phyloP scores from a whole-genome alignment of 108 stramenopile species.

The Cyclostephanos tholiformis region DNA sequence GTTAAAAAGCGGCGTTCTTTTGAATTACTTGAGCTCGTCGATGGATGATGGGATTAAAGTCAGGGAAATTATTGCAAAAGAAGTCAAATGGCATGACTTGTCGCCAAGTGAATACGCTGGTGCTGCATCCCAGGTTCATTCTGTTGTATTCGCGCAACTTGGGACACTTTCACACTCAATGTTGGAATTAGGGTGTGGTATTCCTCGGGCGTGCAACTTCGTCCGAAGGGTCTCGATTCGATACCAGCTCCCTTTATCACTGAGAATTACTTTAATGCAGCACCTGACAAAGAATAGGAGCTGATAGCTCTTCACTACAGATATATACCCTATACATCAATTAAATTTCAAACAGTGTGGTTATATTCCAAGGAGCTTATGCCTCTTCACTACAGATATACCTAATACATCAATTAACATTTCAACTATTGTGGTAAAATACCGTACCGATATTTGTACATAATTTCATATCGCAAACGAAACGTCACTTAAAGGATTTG shows the following conservation, averaged over 20 bases:
- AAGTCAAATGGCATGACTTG: slow-evolving; percentile 79
- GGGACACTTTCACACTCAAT: slow-evolving; percentile 76
- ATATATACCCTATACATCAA: too few relatives aligned
- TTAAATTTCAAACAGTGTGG: too few relatives aligned
- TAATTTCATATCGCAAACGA: too few relatives aligned
- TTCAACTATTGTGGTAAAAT: too few relatives aligned
- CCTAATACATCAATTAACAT: too few relatives aligned
- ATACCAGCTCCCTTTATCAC: slow-evolving; percentile 69
- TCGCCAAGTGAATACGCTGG: slow-evolving; percentile 54
- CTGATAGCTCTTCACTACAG: too few relatives aligned
- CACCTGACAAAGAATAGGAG: slow-evolving; percentile 26
- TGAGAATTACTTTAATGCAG: slow-evolving; percentile 68
- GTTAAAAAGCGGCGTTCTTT: slow-evolving; percentile 65
- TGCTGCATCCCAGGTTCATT: slow-evolving; percentile 79
- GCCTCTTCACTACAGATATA: too few relatives aligned
- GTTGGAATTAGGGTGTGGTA: slow-evolving; percentile 72
- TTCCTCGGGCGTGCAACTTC: slow-evolving; percentile 62
- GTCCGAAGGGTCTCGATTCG: slow-evolving; percentile 69
- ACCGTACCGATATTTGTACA: too few relatives aligned
- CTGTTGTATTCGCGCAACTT: slow-evolving; percentile 76
- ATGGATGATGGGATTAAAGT: slow-evolving; percentile 7
- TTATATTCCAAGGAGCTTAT: too few relatives aligned
- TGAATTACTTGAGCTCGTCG: slow-evolving; percentile 49
- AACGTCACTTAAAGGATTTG: not conserved
- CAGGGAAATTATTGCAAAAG: slow-evolving; percentile 35